Percentiles rank a stretch among this genome's conserved stretches.
These are phyloP conservation scores for Agrostemma githago DNA, from an alignment of 148 eudicot species.

Conservation along the genomic window DNA sequence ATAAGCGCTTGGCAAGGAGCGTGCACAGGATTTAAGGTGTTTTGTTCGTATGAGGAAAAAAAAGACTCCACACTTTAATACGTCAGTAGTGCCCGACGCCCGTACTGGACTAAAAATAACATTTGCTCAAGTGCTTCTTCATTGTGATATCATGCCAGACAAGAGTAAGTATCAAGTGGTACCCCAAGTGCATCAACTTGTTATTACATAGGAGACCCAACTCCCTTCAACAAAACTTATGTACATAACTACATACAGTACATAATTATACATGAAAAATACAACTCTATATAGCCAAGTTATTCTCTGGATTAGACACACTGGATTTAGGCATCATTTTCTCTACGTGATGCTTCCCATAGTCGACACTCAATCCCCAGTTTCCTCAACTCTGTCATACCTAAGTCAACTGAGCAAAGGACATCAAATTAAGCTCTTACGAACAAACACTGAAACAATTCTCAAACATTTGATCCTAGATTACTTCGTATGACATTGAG, in stretches of 20 bases:
- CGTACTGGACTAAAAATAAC: background rate
- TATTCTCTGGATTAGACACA: conserved; percentile 9
- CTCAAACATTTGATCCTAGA: background rate
- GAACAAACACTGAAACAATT: background rate
- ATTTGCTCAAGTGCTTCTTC: background rate
- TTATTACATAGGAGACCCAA: background rate
- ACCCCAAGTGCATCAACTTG: background rate
- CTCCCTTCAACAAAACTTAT: conserved; percentile 9
- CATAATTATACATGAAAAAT: background rate
- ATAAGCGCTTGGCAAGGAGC: no score
- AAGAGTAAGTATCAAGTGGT: background rate
- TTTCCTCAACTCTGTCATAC: conserved; percentile 74
- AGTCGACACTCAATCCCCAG: conserved; percentile 54
- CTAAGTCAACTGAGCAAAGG: conserved; percentile 54
- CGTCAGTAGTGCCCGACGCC: no score
- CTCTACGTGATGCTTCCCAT: conserved; percentile 70
- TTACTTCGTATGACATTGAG: background rate
- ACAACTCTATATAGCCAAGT: conserved; percentile 11
- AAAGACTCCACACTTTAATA: no score
- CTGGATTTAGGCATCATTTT: conserved; percentile 29
- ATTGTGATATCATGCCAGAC: background rate
- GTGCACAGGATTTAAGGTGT: no score
- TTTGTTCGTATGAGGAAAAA: no score
- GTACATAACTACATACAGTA: conserved; percentile 5
- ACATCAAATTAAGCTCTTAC: background rate